A percentile compares a stretch with the other conserved stretches of the same genome.
These are phyloP conservation scores for Ogataea methanolica DNA, from an alignment of 805 yeast species.

Conservation along the genomic window DNA sequence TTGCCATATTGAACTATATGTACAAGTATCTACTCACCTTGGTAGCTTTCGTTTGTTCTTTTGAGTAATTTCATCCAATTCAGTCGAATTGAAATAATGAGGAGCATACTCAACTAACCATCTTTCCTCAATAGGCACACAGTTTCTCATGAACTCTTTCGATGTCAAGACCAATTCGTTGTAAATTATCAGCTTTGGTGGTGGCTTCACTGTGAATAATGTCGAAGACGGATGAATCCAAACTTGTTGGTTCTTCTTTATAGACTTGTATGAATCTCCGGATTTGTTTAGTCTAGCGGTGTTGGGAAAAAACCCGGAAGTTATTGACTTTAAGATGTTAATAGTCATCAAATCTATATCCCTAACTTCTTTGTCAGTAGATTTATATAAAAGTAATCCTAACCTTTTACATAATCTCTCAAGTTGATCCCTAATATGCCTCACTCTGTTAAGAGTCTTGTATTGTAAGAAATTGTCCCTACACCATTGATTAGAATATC, in stretches of 20 bases:
- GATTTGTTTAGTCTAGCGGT: conserved; percentile 51
- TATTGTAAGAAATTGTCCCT: conserved; percentile 76
- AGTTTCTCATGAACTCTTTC: conserved; percentile 83
- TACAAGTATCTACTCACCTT: background rate
- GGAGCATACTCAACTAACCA: conserved; percentile 79
- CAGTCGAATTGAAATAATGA: conserved; percentile 35
- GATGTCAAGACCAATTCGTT: conserved; percentile 82
- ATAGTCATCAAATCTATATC: conserved; percentile 24
- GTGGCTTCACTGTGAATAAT: conserved; percentile 59
- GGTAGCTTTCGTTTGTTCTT: background rate
- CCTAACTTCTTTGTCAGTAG: conserved; percentile 23
- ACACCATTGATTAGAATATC: conserved; percentile 77
- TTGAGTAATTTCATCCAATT: conserved; percentile 4
- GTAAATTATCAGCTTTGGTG: conserved; percentile 69
- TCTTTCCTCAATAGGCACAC: conserved; percentile 64
- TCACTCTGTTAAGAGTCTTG: conserved; percentile 62
- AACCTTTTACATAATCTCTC: conserved; percentile 52
- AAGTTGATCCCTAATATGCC: conserved; percentile 69
- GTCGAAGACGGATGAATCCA: conserved; percentile 84
- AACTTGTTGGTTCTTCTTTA: conserved; percentile 67
- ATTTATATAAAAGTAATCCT: conserved; percentile 36
- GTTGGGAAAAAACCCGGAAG: conserved; percentile 68
- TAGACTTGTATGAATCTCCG: conserved; percentile 67
- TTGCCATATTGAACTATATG: too few relatives aligned
- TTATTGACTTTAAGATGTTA: conserved; percentile 48